Evolutionary conservation across 2,329 filamentous ascomycete genomes (phyloP), one percentile per base, ranked within the genome.

Genomic region (Fusarium pseudonygamai): DNA sequence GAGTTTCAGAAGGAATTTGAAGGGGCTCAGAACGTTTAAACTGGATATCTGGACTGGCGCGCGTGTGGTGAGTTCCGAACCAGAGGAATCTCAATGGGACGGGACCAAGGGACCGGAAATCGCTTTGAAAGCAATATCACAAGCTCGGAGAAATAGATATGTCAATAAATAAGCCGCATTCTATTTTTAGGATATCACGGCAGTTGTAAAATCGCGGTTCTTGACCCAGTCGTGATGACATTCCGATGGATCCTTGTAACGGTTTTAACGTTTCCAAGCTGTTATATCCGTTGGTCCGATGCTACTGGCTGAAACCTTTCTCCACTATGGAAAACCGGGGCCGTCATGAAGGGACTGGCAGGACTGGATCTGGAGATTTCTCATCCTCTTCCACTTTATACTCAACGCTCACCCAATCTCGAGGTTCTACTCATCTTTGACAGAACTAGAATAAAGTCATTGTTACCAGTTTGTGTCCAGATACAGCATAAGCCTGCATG

Each of bases 401-500:
- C 15, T 14, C 8, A 18, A 11, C 11, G 7, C 3, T 18, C 11
- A 32, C 7, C 18, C 28, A 7, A 28, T 28, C 28, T 28, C 28
- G n/a, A n/a, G n/a, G n/a, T n/a, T n/a, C 13, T 3, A 32, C 3
- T 8, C 5, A 14, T 7, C 15, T 15, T 20, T 0, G 11, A 4
- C 9, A 16, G 20, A 9, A 4, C 10, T 50, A 24, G 2, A 50
- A 2, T 1, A 3, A 34, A 5, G 4, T 1, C 0, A 11, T 7
- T 11, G 0, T 24, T 7, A 7, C 30, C 3, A 20, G 3, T 7
- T 11, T 20, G 5, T 15, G 6, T 20, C 30, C 13, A 24, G 24
- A 11, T n/a, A 7, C 6, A 24, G 4, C 22, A 3, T 0, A 34
- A 5, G 24, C 8, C 30, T 15, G 47, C 5, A 59, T 59, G 56